A percentile compares a stretch with the other conserved stretches of the same genome.
These are phyloP conservation scores for Nakazawaea ernobii DNA, from an alignment of 805 yeast genomes.

Conservation along the genomic window DNA sequence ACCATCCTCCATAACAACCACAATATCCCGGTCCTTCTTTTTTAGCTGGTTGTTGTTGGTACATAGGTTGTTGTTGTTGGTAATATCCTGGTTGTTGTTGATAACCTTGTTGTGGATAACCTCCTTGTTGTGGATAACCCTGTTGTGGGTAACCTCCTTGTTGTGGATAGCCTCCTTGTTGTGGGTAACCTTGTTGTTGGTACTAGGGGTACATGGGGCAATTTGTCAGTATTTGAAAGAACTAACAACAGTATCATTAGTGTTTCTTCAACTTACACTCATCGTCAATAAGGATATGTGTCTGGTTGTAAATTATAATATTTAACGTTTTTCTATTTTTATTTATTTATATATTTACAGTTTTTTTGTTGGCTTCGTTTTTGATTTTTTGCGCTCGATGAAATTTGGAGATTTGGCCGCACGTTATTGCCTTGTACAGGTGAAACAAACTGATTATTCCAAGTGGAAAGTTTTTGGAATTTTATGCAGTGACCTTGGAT, in stretches of 20 bases:
- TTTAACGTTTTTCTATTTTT: too few species aligned
- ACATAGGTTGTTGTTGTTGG: conserved; percentile 30
- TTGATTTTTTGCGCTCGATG: too few species aligned
- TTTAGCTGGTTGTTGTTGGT: conserved; percentile 22
- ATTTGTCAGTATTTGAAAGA: background rate
- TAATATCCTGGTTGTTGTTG: conserved; percentile 23
- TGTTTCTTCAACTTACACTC: conserved; percentile 1
- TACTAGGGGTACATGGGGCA: background rate
- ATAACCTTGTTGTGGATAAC: conserved; percentile 24
- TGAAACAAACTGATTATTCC: too few species aligned
- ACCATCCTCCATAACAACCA: conserved; percentile 25
- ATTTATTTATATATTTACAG: too few species aligned
- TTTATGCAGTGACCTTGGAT: too few species aligned
- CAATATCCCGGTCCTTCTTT: conserved; percentile 13
- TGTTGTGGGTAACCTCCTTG: conserved; percentile 19
- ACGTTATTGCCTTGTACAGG: too few species aligned
- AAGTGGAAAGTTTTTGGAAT: too few species aligned
- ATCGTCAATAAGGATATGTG: background rate
- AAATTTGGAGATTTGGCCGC: too few species aligned
- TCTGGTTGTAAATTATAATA: too few species aligned
- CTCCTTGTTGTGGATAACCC: conserved; percentile 14
- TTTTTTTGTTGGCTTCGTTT: too few species aligned
- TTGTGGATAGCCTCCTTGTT: conserved; percentile 15
- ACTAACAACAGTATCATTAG: background rate
- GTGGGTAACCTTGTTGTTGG: conserved; percentile 7